A percentile compares a stretch with the other conserved stretches of the same genome.
Evolutionary conservation across 2,329 filamentous ascomycete genomes (phyloP).

Genomic region (Cucurbitaria berberidis): DNA sequence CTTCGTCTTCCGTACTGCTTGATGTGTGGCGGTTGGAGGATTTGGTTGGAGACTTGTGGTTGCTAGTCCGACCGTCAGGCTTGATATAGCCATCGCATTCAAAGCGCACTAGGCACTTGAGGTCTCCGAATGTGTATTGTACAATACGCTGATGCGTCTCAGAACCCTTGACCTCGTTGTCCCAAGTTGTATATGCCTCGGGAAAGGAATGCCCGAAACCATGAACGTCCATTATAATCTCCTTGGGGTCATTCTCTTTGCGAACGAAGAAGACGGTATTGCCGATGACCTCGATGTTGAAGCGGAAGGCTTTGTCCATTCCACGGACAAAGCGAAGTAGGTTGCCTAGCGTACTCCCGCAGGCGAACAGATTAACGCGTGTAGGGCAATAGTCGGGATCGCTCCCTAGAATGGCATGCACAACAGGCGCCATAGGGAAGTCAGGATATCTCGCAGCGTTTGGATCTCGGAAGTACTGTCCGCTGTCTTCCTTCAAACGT

Average conservation of each 20-base stretch:
- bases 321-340: constrained; percentile 63
- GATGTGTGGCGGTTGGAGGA: background rate
- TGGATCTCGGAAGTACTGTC: constrained; percentile 60
- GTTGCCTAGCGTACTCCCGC: constrained; percentile 66
- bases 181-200: constrained; percentile 70
- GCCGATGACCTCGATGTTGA: constrained; percentile 63
- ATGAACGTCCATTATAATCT: constrained; percentile 60
- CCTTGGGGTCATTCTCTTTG: constrained; percentile 64
- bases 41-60: background rate
- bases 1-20: background rate
- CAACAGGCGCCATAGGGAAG: constrained; percentile 60
- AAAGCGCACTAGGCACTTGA: constrained; percentile 61
- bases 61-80: background rate
- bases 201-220: constrained; percentile 73
- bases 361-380: constrained; percentile 63
- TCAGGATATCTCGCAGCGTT: constrained; percentile 60
- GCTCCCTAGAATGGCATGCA: constrained; percentile 51
- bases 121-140: constrained; percentile 62
- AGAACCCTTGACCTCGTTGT: constrained; percentile 59
- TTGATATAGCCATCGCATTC: constrained; percentile 64
- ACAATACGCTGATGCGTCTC: constrained; percentile 68
- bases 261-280: constrained; percentile 68
- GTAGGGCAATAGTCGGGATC: constrained; percentile 46
- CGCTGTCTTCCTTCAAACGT: constrained; percentile 54
- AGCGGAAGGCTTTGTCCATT: constrained; percentile 60